Conservation (phyloP, 352 stramenopile species). For the Plasmopara muralis region DNA sequence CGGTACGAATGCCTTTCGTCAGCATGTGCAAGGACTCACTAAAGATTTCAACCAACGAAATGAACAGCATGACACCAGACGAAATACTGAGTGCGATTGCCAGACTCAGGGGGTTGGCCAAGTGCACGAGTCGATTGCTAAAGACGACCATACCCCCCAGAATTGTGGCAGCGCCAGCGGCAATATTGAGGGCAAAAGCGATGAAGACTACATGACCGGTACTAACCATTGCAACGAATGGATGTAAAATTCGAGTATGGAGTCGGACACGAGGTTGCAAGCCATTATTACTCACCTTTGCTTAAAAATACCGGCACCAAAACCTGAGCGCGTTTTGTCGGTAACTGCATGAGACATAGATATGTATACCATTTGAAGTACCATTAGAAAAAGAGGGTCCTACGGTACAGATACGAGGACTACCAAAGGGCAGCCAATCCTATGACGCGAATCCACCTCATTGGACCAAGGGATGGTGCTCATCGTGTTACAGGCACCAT, state of each 20-base stretch:
- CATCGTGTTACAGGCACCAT: not conserved
- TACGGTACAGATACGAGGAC: no score
- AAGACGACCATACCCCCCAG: slow-evolving; percentile 51
- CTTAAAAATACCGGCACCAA: not conserved
- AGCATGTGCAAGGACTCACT: slow-evolving; percentile 32
- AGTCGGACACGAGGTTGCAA: not conserved
- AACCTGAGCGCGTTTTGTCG: no score
- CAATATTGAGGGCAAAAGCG: slow-evolving; percentile 13
- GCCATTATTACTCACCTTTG: not conserved
- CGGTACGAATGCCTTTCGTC: slow-evolving; percentile 25
- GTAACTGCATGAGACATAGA: no score
- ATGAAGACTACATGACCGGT: slow-evolving; percentile 22
- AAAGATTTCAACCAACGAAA: slow-evolving; percentile 51
- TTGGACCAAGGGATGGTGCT: not conserved
- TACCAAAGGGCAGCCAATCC: no score
- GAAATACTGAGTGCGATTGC: slow-evolving; percentile 75
- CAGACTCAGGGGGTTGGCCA: slow-evolving; percentile 43
- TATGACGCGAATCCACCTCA: not conserved
- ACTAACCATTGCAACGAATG: slow-evolving; percentile 21
- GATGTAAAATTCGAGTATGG: not conserved
- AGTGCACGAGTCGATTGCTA: slow-evolving; percentile 32
- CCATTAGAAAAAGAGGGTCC: no score
- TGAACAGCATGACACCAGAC: slow-evolving; percentile 30
- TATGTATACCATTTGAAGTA: no score
- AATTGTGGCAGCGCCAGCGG: slow-evolving; percentile 40